A percentile compares a stretch with the other conserved stretches of the same genome.
phyloP scores from a whole-genome alignment of 2,329 filamentous ascomycete species.

The Aspergillus uvarum region DNA sequence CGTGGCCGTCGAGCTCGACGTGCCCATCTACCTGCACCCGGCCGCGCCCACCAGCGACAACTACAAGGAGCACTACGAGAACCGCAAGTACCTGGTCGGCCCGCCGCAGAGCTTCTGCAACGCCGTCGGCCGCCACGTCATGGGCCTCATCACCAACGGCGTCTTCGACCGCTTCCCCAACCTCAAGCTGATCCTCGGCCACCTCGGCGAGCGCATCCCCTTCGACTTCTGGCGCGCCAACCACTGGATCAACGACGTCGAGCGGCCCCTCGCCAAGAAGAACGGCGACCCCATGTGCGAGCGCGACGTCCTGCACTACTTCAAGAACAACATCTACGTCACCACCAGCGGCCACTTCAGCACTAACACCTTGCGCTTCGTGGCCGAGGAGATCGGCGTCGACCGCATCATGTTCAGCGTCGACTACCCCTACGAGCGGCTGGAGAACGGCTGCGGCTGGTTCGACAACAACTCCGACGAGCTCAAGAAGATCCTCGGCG shows the following conservation, averaged over 20 bases:
- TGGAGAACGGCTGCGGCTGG: conserved; percentile 38
- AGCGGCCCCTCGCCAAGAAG: conserved; percentile 21
- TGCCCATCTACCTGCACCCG: conserved; percentile 63
- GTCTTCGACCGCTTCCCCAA: conserved; percentile 6
- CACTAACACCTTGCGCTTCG: conserved; percentile 30
- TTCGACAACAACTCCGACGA: conserved; percentile 28
- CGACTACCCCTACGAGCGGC: conserved; percentile 32
- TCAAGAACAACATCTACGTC: conserved; percentile 34
- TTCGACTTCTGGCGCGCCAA: conserved; percentile 14
- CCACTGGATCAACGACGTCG: conserved; percentile 28
- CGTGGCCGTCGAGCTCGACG: conserved; percentile 55
- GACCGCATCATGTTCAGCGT: conserved; percentile 34
- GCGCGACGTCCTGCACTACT: conserved; percentile 38
- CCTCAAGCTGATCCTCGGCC: background rate
- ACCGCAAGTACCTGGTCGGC: conserved; percentile 57
- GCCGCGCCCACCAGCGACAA: conserved; percentile 53
- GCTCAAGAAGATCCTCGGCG: conserved; percentile 11
- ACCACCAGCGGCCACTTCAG: conserved; percentile 37
- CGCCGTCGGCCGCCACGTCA: conserved; percentile 39
- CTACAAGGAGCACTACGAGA: conserved; percentile 54
- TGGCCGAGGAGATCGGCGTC: conserved; percentile 26
- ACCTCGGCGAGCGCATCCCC: conserved; percentile 5
- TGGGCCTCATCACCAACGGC: conserved; percentile 5
- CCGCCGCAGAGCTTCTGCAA: conserved; percentile 57
- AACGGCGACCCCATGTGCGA: conserved; percentile 27